These are phyloP conservation scores for Zygosaccharomyces sapae DNA, from an alignment of 1,139 yeast genomes.

Conservation along the genomic window DNA sequence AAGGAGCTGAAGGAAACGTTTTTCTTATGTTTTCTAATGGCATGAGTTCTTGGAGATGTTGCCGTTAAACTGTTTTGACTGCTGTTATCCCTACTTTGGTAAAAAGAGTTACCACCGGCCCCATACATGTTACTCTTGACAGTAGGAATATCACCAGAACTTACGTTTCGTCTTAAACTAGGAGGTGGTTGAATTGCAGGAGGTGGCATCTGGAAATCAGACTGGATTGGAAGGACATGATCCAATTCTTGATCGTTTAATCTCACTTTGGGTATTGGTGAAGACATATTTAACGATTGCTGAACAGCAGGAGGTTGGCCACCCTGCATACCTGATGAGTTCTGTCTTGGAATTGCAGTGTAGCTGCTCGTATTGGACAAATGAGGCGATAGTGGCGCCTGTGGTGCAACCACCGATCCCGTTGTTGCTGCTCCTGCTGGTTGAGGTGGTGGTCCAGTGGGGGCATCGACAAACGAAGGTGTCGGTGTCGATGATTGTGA, in stretches of 20 bases:
- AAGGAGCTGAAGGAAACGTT: constrained; percentile 37
- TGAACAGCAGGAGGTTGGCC: constrained; percentile 1
- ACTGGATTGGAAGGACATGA: constrained; percentile 5
- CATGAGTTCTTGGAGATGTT: constrained; percentile 24
- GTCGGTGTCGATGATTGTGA: constrained; percentile 20
- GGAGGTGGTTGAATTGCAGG: constrained; percentile 7
- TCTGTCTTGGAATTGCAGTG: constrained; percentile 1
- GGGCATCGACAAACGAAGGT: constrained; percentile 11
- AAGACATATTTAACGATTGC: constrained; percentile 1
- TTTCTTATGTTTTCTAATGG: constrained; percentile 34
- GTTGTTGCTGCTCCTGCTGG: background rate
- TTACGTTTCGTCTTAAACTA: constrained; percentile 11
- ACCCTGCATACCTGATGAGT: background rate
- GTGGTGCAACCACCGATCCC: background rate
- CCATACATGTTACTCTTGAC: constrained; percentile 8
- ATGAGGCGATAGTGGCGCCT: background rate
- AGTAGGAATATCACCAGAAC: constrained; percentile 12
- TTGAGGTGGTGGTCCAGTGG: constrained; percentile 3
- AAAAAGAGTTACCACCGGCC: constrained; percentile 12
- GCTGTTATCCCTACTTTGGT: constrained; percentile 20
- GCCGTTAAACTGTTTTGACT: constrained; percentile 29
- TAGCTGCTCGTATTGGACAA: background rate
- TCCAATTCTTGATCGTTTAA: constrained; percentile 27
- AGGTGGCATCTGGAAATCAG: constrained; percentile 3
- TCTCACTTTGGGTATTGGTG: constrained; percentile 25